Evolutionary conservation across 2,329 filamentous ascomycete genomes (phyloP).

Genomic region (Talaromyces funiculosus): DNA sequence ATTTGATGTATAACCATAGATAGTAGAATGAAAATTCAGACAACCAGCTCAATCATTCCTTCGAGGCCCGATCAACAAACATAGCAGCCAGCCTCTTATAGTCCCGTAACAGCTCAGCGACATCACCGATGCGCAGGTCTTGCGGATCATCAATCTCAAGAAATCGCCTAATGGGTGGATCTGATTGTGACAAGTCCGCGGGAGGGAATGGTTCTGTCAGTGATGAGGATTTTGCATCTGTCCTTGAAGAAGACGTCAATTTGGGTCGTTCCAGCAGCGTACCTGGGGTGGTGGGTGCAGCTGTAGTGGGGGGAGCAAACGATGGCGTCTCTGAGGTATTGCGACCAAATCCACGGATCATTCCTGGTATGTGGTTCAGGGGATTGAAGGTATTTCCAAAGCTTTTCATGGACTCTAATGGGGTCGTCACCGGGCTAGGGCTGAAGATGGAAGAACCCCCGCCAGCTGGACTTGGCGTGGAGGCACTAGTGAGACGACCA

Average conservation of each 20-base stretch:
- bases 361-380: slow-evolving; percentile 69
- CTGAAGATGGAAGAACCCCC: slow-evolving; percentile 19
- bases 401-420: slow-evolving; percentile 75
- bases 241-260: slow-evolving; percentile 18
- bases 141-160: slow-evolving; percentile 64
- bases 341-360: slow-evolving; percentile 70
- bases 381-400: slow-evolving; percentile 78
- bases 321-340: slow-evolving; percentile 38
- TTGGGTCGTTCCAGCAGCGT: slow-evolving; percentile 1
- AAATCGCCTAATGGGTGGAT: slow-evolving; percentile 66
- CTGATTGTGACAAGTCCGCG: slow-evolving; percentile 18
- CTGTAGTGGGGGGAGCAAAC: slow-evolving; percentile 27
- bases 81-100: slow-evolving; percentile 66
- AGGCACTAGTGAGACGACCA: slow-evolving; percentile 16
- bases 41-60: not conserved
- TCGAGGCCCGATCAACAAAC: slow-evolving; percentile 39
- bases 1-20: not conserved
- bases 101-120: slow-evolving; percentile 65
- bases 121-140: slow-evolving; percentile 67
- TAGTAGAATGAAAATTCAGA: not conserved
- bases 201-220: slow-evolving; percentile 12
- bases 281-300: slow-evolving; percentile 4
- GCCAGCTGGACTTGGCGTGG: slow-evolving; percentile 17
- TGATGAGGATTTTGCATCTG: slow-evolving; percentile 28
- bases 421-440: slow-evolving; percentile 41